Base-by-base conservation (phyloP, 177 flowering plant species). In the Vitis hybrid region DNA sequence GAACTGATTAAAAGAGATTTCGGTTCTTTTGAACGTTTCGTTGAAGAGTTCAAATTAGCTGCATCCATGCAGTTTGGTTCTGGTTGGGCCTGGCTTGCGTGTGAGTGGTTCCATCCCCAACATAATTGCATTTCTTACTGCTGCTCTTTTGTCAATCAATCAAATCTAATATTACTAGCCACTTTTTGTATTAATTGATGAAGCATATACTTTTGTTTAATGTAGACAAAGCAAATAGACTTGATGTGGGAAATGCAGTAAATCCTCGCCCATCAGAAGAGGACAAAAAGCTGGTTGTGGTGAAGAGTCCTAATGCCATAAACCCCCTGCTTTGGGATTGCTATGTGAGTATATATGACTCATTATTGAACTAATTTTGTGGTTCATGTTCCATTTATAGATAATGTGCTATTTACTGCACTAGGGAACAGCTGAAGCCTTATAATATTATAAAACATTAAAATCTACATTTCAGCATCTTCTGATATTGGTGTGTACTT, bases 71-170 rank as follows among this genome's bases (percentile, higher is more conserved):
- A 91, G 72, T 95, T 90, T 73, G 99, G 99, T 70, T 93, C 99
- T 79, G 99, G 99, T 72, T 95, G 98, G 99, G 93, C 89, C 68
- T 95, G 99, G 99, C 97, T 95, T 76, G 90, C 79, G 13, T 95
- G 99, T 95, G 79, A 84, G 94, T 76, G 58, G 35, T 51, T 60
- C 11, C 60, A 69, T 21, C 32, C 1, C 55, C 62, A 16, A 18
- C 66, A 52, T 4, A 21, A 13, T n/a, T 61, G 13, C 64, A 50
- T 27, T 49, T 48, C 12, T 66, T 64, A 6, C 60, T 55, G 6
- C 21, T 60, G 35, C 14, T 60, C 51, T 51, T 16, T 7, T 6
- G 6, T 55, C n/a, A 16, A 54, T 55, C 27, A 19, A 49, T 55
- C n/a, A 52, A 59, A 21, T 40, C 7, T 11, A 8, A 9, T 10